A percentile compares a stretch with the other conserved stretches of the same genome.
Evolutionary conservation across 768 basidiomycete species (phyloP).

Genomic region (Leccinum barrowsii): DNA sequence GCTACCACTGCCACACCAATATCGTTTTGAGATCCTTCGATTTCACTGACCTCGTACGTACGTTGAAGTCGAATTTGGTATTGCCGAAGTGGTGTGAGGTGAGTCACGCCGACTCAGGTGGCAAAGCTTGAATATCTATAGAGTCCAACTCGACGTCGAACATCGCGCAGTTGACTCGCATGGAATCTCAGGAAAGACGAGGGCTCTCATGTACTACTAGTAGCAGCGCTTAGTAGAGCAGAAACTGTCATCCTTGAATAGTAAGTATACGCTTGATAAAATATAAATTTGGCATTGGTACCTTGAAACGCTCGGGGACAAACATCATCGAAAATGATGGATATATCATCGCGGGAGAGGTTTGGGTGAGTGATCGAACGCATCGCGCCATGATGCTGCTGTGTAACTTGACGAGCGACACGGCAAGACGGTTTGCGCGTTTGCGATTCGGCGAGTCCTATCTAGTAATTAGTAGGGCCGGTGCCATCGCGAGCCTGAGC

Average conservation of each 20-base stretch:
- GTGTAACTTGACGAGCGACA: background rate
- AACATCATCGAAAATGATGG: background rate
- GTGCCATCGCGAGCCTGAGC: background rate
- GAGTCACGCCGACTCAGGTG: background rate
- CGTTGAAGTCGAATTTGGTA: background rate
- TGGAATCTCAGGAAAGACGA: background rate
- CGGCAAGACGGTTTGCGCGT: background rate
- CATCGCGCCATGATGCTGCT: background rate
- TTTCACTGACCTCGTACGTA: background rate
- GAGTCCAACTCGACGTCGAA: background rate
- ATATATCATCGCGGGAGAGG: background rate
- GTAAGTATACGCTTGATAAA: background rate
- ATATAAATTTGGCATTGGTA: background rate
- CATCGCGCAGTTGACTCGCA: background rate
- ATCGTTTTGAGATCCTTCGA: constrained; percentile 92
- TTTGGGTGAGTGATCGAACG: background rate
- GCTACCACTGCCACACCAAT: constrained; percentile 86
- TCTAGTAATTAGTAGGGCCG: background rate
- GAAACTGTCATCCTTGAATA: background rate
- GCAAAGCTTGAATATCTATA: background rate
- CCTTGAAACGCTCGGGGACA: background rate
- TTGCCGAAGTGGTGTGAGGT: background rate
- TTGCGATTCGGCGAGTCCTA: background rate
- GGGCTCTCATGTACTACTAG: background rate
- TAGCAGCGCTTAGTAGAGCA: background rate